Conservation (phyloP, 2,329 filamentous ascomycete species). For the Diplodia intermedia region DNA sequence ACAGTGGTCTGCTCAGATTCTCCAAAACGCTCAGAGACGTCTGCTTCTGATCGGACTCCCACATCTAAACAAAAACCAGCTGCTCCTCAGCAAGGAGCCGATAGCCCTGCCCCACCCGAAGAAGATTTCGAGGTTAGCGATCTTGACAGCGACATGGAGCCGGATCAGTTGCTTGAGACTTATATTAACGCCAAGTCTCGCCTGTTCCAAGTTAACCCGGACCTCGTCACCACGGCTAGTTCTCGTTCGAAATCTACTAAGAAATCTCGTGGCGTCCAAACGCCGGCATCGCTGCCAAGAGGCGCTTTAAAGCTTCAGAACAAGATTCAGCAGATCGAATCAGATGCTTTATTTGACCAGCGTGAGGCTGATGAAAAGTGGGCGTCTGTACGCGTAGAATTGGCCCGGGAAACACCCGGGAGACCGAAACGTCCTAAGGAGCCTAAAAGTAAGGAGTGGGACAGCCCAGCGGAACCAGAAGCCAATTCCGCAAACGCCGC, state of each 20-base stretch:
- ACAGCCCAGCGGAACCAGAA: slow-evolving; percentile 3
- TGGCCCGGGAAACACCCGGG: slow-evolving; percentile 49
- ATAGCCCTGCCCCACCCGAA: background rate
- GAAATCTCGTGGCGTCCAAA: slow-evolving; percentile 43
- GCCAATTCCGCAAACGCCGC: slow-evolving; percentile 4
- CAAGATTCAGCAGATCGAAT: slow-evolving; percentile 79
- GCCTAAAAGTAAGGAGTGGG: slow-evolving; percentile 22
- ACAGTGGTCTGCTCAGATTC: slow-evolving; percentile 21
- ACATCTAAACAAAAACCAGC: background rate
- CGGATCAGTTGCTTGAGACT: slow-evolving; percentile 66
- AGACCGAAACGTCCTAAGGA: slow-evolving; percentile 15
- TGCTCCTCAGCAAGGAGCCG: background rate
- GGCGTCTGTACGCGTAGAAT: slow-evolving; percentile 52
- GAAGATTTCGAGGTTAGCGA: slow-evolving; percentile 54
- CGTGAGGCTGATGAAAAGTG: slow-evolving; percentile 55
- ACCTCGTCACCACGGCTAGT: slow-evolving; percentile 63
- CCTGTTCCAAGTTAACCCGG: slow-evolving; percentile 55
- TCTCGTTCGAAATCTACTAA: slow-evolving; percentile 34
- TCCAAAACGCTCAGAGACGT: slow-evolving; percentile 14
- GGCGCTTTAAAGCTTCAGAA: slow-evolving; percentile 71
- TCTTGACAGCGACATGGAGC: slow-evolving; percentile 58
- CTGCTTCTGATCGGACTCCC: background rate
- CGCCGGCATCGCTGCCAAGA: slow-evolving; percentile 42
- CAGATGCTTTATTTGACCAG: slow-evolving; percentile 60
- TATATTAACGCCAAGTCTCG: slow-evolving; percentile 76